Evolutionary conservation across 2,329 filamentous ascomycete genomes (phyloP), one percentile per base, ranked within the genome.

Genomic region (Phyllachora maydis): DNA sequence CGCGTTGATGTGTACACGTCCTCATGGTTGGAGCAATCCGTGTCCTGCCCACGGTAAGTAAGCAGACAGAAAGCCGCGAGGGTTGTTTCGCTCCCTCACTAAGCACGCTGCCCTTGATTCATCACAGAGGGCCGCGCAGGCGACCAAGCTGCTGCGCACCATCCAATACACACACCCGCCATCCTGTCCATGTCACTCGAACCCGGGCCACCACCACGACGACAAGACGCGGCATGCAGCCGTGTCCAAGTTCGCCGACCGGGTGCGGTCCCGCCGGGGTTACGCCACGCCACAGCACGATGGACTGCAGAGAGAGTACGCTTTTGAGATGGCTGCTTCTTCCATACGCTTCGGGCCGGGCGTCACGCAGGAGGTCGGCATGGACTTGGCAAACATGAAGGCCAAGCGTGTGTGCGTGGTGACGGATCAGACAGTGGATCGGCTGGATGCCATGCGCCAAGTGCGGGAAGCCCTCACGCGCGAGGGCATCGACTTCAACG

Each of bases 251-350:
- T 56, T 52, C 26, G 45, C 40, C 14, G 33, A 51, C 22, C 40
- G 46, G 11, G 41, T 30, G 30, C n/a, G n/a, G n/a, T 39, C 33
- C 28, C 46, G 33, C 33, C 49, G 65, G 16, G 55, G 54, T 23
- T 70, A 65, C 45, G 82, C 79, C n/a, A 85, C 79, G 0, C 79
- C 83, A 0, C 52, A 75, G 14, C 72, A 81, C 38, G 50, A 60
- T 6, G 61, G 65, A 3, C 64, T 69, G 32, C 65, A 82, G 40
- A 92, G 90, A 45, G 88, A 98, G 46, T 98, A 98, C 52, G 88
- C 88, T 9, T 98, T 98, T 43, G 88, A 98, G 47, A 91, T 98
- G 85, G 88, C 88, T 0, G 82, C 88, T 2, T 91, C 79, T 1
- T 79, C 75, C 14, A 93, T 98, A 40, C 70, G 88, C 8, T 98